These are phyloP conservation scores for Phycomyces blakesleeanus DNA, from an alignment of 192 early-diverging fungal species.

Conservation along the genomic window DNA sequence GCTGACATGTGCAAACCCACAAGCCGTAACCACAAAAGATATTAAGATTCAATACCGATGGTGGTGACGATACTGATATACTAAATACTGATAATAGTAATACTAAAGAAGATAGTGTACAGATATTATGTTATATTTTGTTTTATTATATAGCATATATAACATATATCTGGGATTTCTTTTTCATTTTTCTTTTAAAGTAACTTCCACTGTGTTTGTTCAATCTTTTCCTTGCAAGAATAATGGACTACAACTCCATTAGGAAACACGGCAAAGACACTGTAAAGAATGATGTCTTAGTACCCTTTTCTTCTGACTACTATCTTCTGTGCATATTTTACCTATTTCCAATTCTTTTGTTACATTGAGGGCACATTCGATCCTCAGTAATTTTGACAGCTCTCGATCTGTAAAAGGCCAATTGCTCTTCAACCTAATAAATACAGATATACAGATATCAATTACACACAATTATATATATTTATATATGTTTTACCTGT, in stretches of 20 bases:
- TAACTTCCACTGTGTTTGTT: conserved; percentile 34
- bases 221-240: conserved; percentile 60
- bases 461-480: background rate
- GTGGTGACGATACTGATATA: too few relatives aligned
- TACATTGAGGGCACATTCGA: conserved; percentile 69
- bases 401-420: conserved; percentile 53
- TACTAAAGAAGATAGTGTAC: too few relatives aligned
- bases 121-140: too few relatives aligned
- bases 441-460: background rate
- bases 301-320: background rate
- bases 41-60: too few relatives aligned
- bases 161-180: too few relatives aligned
- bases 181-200: too few relatives aligned
- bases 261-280: conserved; percentile 74
- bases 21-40: too few relatives aligned
- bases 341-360: conserved; percentile 60
- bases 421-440: conserved; percentile 59
- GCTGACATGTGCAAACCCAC: too few relatives aligned
- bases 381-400: conserved; percentile 71
- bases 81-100: too few relatives aligned
- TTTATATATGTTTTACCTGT: conserved; percentile 50
- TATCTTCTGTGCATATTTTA: conserved; percentile 18
- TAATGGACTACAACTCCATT: conserved; percentile 72
- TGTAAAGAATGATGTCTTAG: conserved; percentile 21
- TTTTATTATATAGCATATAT: too few relatives aligned